Evolutionary conservation across 495 filamentous ascomycete genomes (phyloP).

Genomic region (Recurvomyces mirabilis): DNA sequence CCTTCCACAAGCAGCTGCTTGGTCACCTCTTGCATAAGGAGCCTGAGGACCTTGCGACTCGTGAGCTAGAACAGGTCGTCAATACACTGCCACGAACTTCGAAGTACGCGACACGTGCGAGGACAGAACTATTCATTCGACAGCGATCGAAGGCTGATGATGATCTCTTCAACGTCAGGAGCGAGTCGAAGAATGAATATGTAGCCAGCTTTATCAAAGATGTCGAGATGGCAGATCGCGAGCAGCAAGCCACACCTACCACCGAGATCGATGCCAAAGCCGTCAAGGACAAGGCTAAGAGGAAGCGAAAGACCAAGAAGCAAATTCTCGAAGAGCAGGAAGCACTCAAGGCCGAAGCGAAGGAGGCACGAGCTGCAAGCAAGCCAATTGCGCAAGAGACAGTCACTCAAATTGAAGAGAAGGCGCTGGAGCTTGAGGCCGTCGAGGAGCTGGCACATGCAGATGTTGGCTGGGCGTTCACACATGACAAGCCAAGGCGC

Average conservation of each 20-base stretch:
- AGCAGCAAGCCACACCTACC: conserved; percentile 26
- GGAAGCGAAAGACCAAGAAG: conserved; percentile 62
- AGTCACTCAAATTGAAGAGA: conserved; percentile 15
- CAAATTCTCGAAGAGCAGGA: conserved; percentile 59
- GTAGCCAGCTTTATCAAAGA: conserved; percentile 33
- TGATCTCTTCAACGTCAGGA: conserved; percentile 55
- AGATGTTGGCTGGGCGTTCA: conserved; percentile 50
- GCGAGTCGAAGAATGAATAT: conserved; percentile 20
- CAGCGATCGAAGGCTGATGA: conserved; percentile 70
- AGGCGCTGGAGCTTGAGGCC: conserved; percentile 25
- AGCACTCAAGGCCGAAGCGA: conserved; percentile 39
- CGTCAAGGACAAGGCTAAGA: conserved; percentile 27
- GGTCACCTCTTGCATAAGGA: conserved; percentile 34
- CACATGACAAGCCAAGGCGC: conserved; percentile 47
- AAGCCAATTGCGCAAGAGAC: conserved; percentile 14
- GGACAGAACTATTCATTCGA: conserved; percentile 47
- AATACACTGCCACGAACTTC: conserved; percentile 35
- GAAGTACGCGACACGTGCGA: conserved; percentile 60
- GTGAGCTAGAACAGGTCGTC: conserved; percentile 32
- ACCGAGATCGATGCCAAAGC: conserved; percentile 34
- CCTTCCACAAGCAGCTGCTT: conserved; percentile 24
- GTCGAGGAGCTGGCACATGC: conserved; percentile 28
- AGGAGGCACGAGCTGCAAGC: conserved; percentile 27
- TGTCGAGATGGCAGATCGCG: conserved; percentile 28
- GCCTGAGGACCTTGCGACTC: conserved; percentile 33